Base-by-base conservation (phyloP, 768 basidiomycete species). In the Suillus alpinus region DNA sequence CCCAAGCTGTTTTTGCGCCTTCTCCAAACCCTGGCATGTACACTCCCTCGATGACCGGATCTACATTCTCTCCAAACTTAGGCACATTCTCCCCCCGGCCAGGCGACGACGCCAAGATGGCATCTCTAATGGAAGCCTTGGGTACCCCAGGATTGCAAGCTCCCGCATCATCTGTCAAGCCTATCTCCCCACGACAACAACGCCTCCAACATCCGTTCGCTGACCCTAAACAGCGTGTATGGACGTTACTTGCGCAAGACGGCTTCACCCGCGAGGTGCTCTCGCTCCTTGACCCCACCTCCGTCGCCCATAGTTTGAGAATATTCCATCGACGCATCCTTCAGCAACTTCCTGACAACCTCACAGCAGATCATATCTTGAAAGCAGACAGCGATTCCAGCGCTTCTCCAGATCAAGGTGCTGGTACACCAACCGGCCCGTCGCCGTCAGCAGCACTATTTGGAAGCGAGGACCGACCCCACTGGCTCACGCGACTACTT, bases 401-500 rank as follows among this genome's bases (percentile, higher is more conserved):
- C 16, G 9, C 53, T 50, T 41, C 61, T 34, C 53, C 51, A 6
- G 40, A 56, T 26, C 49, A 63, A 7, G 62, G 67, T n/a, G 57
- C 55, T 20, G 13, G n/a, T 41, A 55, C 16, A 13, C 40, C 13
- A 12, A 37, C 46, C n/a, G 49, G 59, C 13, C 65, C 56, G 26
- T 56, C 50, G 12, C 70, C 68, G 18, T 65, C 68, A 23, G 59
- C 69, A 16, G 75, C 76, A 26, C 79, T 92, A 18, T 85, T 89
- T 63, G 91, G 91, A 7, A 87, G 76, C 60, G 87, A 89, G 32
- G 85, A 85, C 6, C 79, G 78, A 46, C 89, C 91, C 2, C 89
- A 94, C 69, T 94, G 92, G 91, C 76, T 94, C 44, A 94, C 92
- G 14, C 87, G 83, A 66, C 72, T 90, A 4, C 74, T 94, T 6